A percentile compares a stretch with the other conserved stretches of the same genome.
Conservation (phyloP, 2,329 filamentous ascomycete species). For the Ciborinia camelliae region DNA sequence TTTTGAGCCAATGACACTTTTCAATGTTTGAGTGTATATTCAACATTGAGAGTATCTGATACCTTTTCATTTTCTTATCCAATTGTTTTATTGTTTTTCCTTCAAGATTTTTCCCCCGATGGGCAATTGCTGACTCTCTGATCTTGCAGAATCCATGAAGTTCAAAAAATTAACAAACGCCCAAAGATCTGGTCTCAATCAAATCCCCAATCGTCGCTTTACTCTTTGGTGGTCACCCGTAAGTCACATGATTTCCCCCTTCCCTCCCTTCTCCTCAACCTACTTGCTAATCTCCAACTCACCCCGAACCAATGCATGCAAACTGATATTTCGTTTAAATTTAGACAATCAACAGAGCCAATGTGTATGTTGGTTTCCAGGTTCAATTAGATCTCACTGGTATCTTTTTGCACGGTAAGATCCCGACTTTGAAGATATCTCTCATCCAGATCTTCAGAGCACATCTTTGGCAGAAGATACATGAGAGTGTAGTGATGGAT, state of each 20-base stretch:
- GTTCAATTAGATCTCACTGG: conserved; percentile 96
- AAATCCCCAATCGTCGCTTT: conserved; percentile 98
- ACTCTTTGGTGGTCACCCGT: conserved; percentile 97
- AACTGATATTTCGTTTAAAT: not conserved
- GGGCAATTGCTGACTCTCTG: conserved; percentile 26
- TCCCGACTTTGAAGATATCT: conserved; percentile 95
- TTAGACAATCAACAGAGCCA: conserved; percentile 87
- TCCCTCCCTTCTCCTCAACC: no score
- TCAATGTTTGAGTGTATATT: not conserved
- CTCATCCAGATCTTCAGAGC: conserved; percentile 99
- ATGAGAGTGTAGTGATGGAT: conserved; percentile 98
- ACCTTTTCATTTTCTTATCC: not conserved
- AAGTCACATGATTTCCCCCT: conserved; percentile 61
- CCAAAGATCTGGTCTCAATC: conserved; percentile 92
- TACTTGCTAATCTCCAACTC: not conserved
- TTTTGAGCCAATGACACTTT: no score
- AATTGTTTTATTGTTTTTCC: not conserved
- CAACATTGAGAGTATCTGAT: not conserved
- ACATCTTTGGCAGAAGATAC: conserved; percentile 99
- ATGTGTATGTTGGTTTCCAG: conserved; percentile 99
- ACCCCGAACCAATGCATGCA: not conserved
- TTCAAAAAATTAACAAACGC: conserved; percentile 99
- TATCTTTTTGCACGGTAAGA: conserved; percentile 99
- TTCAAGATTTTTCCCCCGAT: conserved; percentile 24
- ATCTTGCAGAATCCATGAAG: conserved; percentile 68